Evolutionary conservation across 1,284 basidiomycete genomes (phyloP).

Genomic region (Fomitopsis schrenkii): DNA sequence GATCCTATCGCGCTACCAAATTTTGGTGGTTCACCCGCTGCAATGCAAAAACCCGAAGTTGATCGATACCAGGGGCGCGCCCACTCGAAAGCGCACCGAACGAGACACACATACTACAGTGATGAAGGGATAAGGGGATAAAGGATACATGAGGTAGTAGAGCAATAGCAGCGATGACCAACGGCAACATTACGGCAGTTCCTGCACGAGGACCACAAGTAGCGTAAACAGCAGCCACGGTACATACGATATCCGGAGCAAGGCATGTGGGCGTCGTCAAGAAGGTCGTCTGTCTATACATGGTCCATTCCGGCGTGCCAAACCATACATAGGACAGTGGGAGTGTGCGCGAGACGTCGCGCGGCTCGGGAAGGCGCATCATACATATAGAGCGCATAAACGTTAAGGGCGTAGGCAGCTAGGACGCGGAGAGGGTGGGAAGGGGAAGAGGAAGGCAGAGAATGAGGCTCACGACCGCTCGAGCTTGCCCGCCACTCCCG

Average conservation of each 20-base stretch:
- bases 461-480: slow-evolving; percentile 15
- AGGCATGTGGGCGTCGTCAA: not conserved
- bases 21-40: no score
- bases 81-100: no score
- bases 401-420: no score
- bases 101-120: no score
- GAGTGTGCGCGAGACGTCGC: not conserved
- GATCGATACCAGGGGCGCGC: no score
- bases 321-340: not conserved
- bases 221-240: not conserved
- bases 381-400: no score
- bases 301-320: not conserved
- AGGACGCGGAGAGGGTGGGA: not conserved
- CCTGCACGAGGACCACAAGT: not conserved
- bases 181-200: not conserved
- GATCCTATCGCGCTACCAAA: no score
- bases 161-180: not conserved
- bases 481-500: slow-evolving; percentile 28
- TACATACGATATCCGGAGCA: not conserved
- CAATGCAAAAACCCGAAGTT: no score
- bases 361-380: not conserved
- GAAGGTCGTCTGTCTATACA: not conserved
- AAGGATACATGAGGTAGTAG: not conserved
- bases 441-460: not conserved
- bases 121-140: not conserved